phyloP scores from a whole-genome alignment of 768 basidiomycete genomes.

The Leccinum disarticulatum region DNA sequence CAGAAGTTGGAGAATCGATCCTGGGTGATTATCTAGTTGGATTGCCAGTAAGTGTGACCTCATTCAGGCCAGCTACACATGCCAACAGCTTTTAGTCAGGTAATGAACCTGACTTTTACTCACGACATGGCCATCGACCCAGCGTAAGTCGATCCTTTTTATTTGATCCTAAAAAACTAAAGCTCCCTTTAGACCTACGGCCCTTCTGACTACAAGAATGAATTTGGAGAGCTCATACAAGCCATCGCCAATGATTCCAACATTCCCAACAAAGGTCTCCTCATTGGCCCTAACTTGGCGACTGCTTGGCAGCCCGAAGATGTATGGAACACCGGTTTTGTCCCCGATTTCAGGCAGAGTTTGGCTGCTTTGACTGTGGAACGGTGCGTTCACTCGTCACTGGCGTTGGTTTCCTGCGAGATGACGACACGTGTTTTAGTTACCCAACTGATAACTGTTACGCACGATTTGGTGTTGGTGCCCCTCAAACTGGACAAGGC shows the following conservation, averaged over 20 bases:
- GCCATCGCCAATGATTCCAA: constrained; percentile 42
- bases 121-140: constrained; percentile 39
- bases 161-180: neutral
- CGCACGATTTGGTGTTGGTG: constrained; percentile 45
- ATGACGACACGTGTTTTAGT: constrained; percentile 32
- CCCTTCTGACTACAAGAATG: constrained; percentile 46
- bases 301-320: constrained; percentile 52
- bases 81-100: constrained; percentile 46
- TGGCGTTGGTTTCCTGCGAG: neutral
- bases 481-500: constrained; percentile 41
- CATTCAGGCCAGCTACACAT: neutral
- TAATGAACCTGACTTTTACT: constrained; percentile 80
- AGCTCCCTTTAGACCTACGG: constrained; percentile 9
- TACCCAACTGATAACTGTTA: constrained; percentile 66
- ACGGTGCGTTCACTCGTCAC: constrained; percentile 38
- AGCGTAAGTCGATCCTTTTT: constrained; percentile 3
- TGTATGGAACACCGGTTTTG: constrained; percentile 53
- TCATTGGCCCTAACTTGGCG: constrained; percentile 65
- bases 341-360: constrained; percentile 40
- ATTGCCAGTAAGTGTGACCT: constrained; percentile 28
- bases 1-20: constrained; percentile 57
- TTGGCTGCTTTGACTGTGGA: constrained; percentile 53
- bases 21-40: constrained; percentile 67
- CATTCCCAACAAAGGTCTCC: constrained; percentile 43
- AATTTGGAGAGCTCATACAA: constrained; percentile 49